Percentiles rank a stretch among this genome's conserved stretches.
Conservation (phyloP, 345 rosid species). For the Cardamine chenopodiifolia region DNA sequence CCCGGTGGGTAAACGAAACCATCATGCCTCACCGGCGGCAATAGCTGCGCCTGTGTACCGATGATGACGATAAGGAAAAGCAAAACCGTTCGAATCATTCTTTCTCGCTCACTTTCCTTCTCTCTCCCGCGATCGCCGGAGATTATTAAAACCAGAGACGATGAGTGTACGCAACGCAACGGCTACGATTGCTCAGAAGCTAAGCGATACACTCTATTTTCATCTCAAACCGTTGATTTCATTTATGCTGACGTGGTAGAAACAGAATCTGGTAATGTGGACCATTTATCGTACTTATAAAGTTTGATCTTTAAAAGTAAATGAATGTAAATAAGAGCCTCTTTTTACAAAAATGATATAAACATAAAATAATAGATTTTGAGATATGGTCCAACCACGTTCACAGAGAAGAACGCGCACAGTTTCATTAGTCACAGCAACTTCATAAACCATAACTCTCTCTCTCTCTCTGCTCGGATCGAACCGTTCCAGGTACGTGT, state of each 20-base stretch:
- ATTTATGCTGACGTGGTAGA: conserved; percentile 16
- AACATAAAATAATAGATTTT: conserved; percentile 8
- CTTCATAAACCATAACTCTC: conserved; percentile 22
- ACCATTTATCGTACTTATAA: neutral
- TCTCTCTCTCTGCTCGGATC: conserved; percentile 23
- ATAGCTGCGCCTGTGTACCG: conserved; percentile 28
- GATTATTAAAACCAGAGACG: neutral
- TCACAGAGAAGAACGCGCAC: conserved; percentile 7
- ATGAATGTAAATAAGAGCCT: neutral
- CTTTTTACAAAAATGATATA: neutral
- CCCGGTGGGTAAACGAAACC: conserved; percentile 40
- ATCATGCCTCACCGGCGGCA: conserved; percentile 41
- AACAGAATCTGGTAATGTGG: neutral
- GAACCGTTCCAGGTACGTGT: conserved; percentile 28
- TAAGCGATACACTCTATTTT: conserved; percentile 17
- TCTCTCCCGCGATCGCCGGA: neutral
- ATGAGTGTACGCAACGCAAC: conserved; percentile 32
- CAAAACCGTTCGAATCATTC: conserved; percentile 26
- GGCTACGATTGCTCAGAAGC: conserved; percentile 29
- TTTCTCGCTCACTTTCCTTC: conserved; percentile 15
- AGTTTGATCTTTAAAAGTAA: neutral
- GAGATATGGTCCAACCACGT: conserved; percentile 31
- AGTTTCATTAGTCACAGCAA: neutral
- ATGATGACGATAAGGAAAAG: conserved; percentile 4
- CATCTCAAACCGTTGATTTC: conserved; percentile 18